These are phyloP conservation scores for Candida gorgasii DNA, from an alignment of 805 yeast species.

Conservation along the genomic window DNA sequence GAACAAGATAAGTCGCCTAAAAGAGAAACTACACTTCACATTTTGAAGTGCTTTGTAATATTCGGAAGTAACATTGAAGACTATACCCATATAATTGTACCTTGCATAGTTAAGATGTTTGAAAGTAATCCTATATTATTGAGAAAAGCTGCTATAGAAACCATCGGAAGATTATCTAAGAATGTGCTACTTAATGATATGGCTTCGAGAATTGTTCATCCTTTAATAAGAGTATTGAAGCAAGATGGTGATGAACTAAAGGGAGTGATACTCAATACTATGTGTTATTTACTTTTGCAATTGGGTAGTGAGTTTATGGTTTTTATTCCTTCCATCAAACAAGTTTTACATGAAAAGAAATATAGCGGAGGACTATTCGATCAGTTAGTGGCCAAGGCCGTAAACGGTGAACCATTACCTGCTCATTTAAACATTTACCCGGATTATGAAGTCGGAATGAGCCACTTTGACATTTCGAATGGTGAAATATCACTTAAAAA, in stretches of 20 bases:
- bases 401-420: conserved; percentile 86
- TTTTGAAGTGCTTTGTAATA: conserved; percentile 77
- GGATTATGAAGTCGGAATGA: conserved; percentile 46
- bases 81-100: conserved; percentile 82
- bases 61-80: conserved; percentile 90
- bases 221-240: conserved; percentile 68
- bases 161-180: conserved; percentile 79
- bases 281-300: conserved; percentile 76
- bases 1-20: conserved; percentile 69
- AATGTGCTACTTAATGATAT: conserved; percentile 75
- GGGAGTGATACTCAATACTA: conserved; percentile 69
- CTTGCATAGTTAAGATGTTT: conserved; percentile 77
- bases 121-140: conserved; percentile 67
- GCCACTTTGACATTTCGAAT: conserved; percentile 52
- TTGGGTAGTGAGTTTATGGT: conserved; percentile 82
- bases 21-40: conserved; percentile 65
- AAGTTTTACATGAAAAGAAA: conserved; percentile 59
- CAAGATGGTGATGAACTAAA: conserved; percentile 58
- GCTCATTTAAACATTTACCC: conserved; percentile 69
- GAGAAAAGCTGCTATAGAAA: conserved; percentile 72
- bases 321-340: conserved; percentile 79
- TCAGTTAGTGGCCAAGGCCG: conserved; percentile 71
- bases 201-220: conserved; percentile 89
- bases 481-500: conserved; percentile 72
- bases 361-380: conserved; percentile 77